Evolutionary conservation across 208 protist genomes (phyloP).

Genomic region (Entamoeba histolytica): DNA sequence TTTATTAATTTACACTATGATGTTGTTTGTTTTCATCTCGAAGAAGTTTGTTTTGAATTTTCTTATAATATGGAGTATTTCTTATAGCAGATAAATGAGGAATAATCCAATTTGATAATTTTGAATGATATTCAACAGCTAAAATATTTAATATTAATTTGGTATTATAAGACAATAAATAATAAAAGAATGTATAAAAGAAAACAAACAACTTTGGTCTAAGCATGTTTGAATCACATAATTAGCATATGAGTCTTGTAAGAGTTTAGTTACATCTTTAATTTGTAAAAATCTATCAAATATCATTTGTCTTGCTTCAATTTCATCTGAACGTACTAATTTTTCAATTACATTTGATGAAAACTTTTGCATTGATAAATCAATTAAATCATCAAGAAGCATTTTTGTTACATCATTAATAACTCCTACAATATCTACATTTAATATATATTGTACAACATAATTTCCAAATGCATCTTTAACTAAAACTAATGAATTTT

Average conservation of each 20-base stretch:
- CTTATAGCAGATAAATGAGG: not conserved
- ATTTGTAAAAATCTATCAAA: not conserved
- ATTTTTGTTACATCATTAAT: not conserved
- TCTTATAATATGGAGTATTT: not conserved
- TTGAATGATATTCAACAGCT: not conserved
- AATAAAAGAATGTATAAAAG: too few relatives aligned
- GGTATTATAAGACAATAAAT: too few relatives aligned
- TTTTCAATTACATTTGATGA: not conserved
- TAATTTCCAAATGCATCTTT: constrained; percentile 15
- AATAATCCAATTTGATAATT: not conserved
- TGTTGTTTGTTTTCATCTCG: not conserved
- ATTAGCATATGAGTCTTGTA: not conserved
- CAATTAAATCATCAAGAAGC: not conserved
- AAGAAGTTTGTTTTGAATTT: not conserved
- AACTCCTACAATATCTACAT: not conserved
- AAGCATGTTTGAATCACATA: not conserved
- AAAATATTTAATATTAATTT: not conserved
- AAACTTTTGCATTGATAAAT: not conserved
- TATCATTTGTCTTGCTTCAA: not conserved
- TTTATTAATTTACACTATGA: too few relatives aligned
- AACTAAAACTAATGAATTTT: not conserved
- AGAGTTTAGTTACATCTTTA: not conserved
- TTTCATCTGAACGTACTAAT: not conserved
- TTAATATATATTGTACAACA: constrained; percentile 1
- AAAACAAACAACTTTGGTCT: not conserved